Percentiles rank a stretch among this genome's conserved stretches.
These are phyloP conservation scores for Alternaria sp. DNA, from an alignment of 2,329 filamentous ascomycete genomes.

Conservation along the genomic window DNA sequence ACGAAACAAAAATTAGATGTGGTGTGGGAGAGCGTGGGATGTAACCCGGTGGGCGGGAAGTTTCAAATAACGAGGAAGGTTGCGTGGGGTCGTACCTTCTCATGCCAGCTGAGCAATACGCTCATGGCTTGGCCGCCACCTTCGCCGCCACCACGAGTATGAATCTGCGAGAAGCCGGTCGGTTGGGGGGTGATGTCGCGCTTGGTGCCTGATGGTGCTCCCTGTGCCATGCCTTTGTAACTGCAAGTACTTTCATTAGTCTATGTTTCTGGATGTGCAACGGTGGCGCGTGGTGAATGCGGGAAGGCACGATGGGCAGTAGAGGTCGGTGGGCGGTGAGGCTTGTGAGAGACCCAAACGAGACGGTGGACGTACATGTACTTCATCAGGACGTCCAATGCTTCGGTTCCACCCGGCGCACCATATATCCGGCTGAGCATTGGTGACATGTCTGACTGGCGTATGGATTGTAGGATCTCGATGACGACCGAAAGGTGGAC, in stretches of 20 bases:
- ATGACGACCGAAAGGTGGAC: constrained; percentile 85
- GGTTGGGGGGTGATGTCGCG: constrained; percentile 71
- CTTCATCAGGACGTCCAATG: constrained; percentile 94
- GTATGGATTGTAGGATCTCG: constrained; percentile 94
- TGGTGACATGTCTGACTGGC: constrained; percentile 92
- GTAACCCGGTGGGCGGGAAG: neutral
- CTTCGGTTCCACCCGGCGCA: constrained; percentile 79
- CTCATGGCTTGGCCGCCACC: constrained; percentile 91
- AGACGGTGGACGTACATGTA: constrained; percentile 73
- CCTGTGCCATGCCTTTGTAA: constrained; percentile 83
- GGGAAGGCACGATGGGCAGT: neutral
- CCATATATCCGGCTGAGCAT: constrained; percentile 82
- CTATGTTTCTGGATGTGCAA: neutral
- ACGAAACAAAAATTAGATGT: neutral
- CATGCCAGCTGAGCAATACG: constrained; percentile 96
- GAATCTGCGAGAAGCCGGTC: constrained; percentile 87
- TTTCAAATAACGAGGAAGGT: neutral
- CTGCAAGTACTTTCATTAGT: constrained; percentile 53
- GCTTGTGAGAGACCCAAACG: neutral
- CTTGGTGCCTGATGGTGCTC: constrained; percentile 35
- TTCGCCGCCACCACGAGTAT: constrained; percentile 63
- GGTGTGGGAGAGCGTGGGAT: neutral
- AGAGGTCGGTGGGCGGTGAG: neutral
- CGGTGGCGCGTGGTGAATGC: neutral
- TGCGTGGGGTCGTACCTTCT: constrained; percentile 65